phyloP scores from a whole-genome alignment of 306 rosid genomes.

The Alnus rubra region DNA sequence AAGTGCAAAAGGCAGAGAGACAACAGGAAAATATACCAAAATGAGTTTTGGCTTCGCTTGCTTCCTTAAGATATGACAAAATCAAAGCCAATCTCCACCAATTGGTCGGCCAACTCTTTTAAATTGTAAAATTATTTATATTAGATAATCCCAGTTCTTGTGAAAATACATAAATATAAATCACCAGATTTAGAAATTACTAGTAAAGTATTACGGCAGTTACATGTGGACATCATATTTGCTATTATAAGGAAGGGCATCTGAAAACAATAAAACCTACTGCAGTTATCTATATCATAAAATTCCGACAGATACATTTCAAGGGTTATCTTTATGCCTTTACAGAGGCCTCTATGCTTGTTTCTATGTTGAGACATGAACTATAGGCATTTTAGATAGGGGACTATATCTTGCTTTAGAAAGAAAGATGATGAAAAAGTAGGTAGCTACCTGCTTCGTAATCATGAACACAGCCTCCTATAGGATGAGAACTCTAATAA shows the following conservation, averaged over 20 bases:
- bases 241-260: background rate
- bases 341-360: background rate
- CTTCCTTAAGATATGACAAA: background rate
- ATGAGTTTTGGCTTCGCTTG: background rate
- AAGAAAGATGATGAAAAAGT: background rate
- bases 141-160: too few species aligned
- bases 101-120: too few species aligned
- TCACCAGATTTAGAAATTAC: too few species aligned
- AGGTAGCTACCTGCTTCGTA: background rate
- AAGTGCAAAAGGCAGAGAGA: background rate
- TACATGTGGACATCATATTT: background rate
- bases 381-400: background rate
- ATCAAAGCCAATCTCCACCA: too few species aligned
- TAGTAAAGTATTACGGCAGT: too few species aligned
- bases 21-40: background rate
- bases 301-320: background rate
- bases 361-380: too few species aligned
- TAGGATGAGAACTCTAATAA: background rate
- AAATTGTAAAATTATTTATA: too few species aligned
- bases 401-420: conserved; percentile 1
- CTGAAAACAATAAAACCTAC: background rate
- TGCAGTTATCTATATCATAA: background rate
- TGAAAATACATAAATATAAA: too few species aligned
- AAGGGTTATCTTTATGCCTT: background rate
- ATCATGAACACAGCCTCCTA: background rate